phyloP scores from a whole-genome alignment of 2,329 filamentous ascomycete species.

The Didymellaceae sp. region DNA sequence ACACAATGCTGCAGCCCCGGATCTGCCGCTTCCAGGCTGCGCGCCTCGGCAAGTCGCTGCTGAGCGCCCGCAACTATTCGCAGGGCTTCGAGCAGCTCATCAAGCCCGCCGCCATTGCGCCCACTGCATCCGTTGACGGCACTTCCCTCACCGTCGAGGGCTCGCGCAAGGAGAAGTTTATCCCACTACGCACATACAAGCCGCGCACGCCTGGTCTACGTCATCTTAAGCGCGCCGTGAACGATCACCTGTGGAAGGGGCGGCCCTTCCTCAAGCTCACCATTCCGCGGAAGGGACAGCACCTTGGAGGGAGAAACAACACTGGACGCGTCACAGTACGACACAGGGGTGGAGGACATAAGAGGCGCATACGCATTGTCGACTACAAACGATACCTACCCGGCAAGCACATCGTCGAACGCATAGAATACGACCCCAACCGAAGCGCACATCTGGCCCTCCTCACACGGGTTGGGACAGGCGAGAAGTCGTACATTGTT shows the following conservation, averaged over 20 bases:
- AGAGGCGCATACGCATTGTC: slow-evolving; percentile 88
- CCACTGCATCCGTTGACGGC: slow-evolving; percentile 40
- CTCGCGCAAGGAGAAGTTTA: slow-evolving; percentile 44
- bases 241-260: slow-evolving; percentile 97
- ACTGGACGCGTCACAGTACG: slow-evolving; percentile 85
- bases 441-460: slow-evolving; percentile 93
- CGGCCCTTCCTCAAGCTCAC: slow-evolving; percentile 83
- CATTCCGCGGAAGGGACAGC: slow-evolving; percentile 89
- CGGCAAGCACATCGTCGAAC: slow-evolving; percentile 86
- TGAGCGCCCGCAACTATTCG: slow-evolving; percentile 60
- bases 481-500: slow-evolving; percentile 85
- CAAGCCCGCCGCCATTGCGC: slow-evolving; percentile 40
- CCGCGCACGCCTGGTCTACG: slow-evolving; percentile 90
- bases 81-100: slow-evolving; percentile 41
- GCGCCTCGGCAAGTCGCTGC: slow-evolving; percentile 57
- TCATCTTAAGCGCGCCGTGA: slow-evolving; percentile 89
- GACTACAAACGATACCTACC: slow-evolving; percentile 83
- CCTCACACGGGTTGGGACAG: slow-evolving; percentile 74
- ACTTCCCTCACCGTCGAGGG: slow-evolving; percentile 31
- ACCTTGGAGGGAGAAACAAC: slow-evolving; percentile 90
- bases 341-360: slow-evolving; percentile 90
- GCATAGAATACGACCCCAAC: slow-evolving; percentile 95
- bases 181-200: slow-evolving; percentile 81
- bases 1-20: slow-evolving; percentile 70
- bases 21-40: slow-evolving; percentile 62